Percentiles rank a stretch among this genome's conserved stretches.
Conservation (phyloP, 2,329 filamentous ascomycete species). For the Colletotrichum nymphaeae region DNA sequence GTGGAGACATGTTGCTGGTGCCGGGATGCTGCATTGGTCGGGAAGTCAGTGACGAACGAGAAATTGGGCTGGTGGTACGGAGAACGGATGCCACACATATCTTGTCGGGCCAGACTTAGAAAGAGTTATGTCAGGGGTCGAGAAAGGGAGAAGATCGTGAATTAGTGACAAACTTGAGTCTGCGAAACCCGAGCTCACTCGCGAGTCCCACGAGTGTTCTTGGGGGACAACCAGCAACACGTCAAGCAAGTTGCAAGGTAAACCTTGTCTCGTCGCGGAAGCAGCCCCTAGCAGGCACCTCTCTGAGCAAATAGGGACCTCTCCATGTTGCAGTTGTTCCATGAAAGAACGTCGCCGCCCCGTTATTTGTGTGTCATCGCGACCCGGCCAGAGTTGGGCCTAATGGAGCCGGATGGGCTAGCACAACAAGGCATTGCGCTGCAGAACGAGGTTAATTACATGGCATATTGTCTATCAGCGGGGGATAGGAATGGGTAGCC, state of each 20-base stretch:
- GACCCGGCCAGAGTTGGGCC: constrained; percentile 10
- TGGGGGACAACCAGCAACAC: not conserved
- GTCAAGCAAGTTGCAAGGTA: constrained; percentile 1
- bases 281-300: constrained; percentile 1
- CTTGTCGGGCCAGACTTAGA: not conserved
- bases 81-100: not conserved
- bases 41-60: not conserved
- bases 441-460: not conserved
- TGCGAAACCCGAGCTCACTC: not conserved
- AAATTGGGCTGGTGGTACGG: not conserved
- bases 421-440: constrained; percentile 11
- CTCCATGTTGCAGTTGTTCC: not conserved
- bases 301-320: constrained; percentile 10
- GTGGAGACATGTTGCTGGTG: constrained; percentile 4
- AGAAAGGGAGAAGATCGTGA: not conserved
- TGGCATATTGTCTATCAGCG: not conserved
- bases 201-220: too few species aligned
- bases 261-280: constrained; percentile 17
- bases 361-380: constrained; percentile 26
- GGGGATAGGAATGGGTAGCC: constrained; percentile 4
- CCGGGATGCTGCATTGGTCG: constrained; percentile 8
- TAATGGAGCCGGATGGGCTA: constrained; percentile 1
- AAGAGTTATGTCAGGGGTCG: not conserved
- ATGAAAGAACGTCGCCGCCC: constrained; percentile 8
- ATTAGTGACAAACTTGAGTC: not conserved